Conservation (phyloP, 345 rosid species). For the Salix exigua region DNA sequence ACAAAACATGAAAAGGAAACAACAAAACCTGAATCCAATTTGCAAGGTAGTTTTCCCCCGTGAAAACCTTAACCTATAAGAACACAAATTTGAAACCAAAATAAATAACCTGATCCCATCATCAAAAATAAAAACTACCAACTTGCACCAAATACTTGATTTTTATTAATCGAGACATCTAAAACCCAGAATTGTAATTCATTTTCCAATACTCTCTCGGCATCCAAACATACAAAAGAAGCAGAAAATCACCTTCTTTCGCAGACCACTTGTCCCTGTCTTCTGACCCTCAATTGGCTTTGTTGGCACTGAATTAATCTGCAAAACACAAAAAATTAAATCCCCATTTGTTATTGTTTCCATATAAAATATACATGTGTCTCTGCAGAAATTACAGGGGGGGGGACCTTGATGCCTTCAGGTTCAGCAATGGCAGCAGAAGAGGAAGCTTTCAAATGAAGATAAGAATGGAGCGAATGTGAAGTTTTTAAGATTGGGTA, state of each 20-base stretch:
- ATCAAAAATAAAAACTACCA: background rate
- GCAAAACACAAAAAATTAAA: background rate
- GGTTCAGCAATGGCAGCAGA: conserved; percentile 52
- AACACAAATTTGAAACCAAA: background rate
- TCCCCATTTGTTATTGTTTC: background rate
- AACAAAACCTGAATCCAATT: conserved; percentile 90
- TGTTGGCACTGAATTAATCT: conserved; percentile 28
- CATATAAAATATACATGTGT: background rate
- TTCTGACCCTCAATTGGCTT: conserved; percentile 30
- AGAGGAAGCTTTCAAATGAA: conserved; percentile 40
- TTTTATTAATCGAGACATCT: background rate
- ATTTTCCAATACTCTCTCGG: background rate
- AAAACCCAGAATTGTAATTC: conserved; percentile 3
- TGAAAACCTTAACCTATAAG: conserved; percentile 77
- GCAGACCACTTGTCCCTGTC: conserved; percentile 28
- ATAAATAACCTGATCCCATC: background rate
- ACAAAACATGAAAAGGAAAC: background rate
- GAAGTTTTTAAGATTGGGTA: conserved; percentile 21
- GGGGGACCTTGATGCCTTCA: conserved; percentile 34
- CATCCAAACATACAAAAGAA: background rate
- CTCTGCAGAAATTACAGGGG: background rate
- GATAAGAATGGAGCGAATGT: conserved; percentile 10
- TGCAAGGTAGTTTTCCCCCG: conserved; percentile 79
- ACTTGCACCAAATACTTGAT: background rate
- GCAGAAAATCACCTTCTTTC: conserved; percentile 42